Percentiles rank a stretch among this genome's conserved stretches.
These are phyloP conservation scores for Calycina marina DNA, from an alignment of 2,329 filamentous ascomycete species.

Conservation along the genomic window DNA sequence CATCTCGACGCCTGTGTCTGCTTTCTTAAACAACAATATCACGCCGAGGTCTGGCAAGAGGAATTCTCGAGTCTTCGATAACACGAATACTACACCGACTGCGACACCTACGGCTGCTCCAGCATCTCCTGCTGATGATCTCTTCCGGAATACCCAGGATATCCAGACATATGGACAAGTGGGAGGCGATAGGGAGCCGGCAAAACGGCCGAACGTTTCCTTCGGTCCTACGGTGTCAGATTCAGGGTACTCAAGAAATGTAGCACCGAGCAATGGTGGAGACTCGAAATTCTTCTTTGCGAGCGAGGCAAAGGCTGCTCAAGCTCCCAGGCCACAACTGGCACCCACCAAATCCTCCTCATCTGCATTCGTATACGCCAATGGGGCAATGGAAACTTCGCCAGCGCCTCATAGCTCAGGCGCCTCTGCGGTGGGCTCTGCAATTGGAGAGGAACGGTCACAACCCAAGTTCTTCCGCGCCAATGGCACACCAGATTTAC, in stretches of 20 bases:
- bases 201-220: slow-evolving; percentile 22
- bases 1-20: slow-evolving; percentile 34
- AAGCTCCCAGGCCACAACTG: slow-evolving; percentile 11
- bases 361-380: slow-evolving; percentile 37
- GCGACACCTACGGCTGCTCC: slow-evolving; percentile 37
- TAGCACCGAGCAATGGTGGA: slow-evolving; percentile 11
- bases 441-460: slow-evolving; percentile 16
- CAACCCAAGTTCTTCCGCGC: slow-evolving; percentile 62
- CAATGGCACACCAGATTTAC: slow-evolving; percentile 44
- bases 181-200: slow-evolving; percentile 17
- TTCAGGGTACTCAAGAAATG: slow-evolving; percentile 15
- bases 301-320: slow-evolving; percentile 48
- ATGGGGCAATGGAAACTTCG: slow-evolving; percentile 28
- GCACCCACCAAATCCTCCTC: slow-evolving; percentile 22
- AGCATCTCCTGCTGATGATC: slow-evolving; percentile 17
- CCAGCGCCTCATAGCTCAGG: slow-evolving; percentile 19
- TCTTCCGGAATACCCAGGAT: slow-evolving; percentile 23
- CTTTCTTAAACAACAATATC: slow-evolving; percentile 50
- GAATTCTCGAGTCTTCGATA: slow-evolving; percentile 57
- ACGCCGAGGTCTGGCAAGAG: slow-evolving; percentile 68
- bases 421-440: slow-evolving; percentile 13
- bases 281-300: slow-evolving; percentile 84
- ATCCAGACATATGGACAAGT: slow-evolving; percentile 7
- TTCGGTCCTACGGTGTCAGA: slow-evolving; percentile 28
- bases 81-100: slow-evolving; percentile 49